Percentiles rank a stretch among this genome's conserved stretches.
Conservation (phyloP, 31 red algal genomes). For the Asparagopsis taxiformis region DNA sequence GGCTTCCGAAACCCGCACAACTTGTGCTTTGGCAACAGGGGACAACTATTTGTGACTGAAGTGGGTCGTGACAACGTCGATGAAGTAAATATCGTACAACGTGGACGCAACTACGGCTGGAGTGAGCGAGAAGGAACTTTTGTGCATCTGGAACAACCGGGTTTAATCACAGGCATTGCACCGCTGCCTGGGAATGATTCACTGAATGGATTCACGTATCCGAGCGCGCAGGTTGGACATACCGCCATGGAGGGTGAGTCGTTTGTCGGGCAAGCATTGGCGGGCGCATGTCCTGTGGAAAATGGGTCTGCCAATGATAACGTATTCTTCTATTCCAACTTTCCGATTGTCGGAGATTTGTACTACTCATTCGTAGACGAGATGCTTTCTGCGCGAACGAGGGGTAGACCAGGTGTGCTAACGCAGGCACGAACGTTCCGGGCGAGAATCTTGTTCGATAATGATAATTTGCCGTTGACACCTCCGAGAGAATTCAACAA, state of each 20-base stretch:
- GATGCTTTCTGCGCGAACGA: slow-evolving; percentile 17
- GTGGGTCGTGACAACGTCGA: slow-evolving; percentile 64
- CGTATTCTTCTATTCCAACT: slow-evolving; percentile 52
- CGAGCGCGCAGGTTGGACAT: slow-evolving; percentile 41
- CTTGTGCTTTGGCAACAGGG: slow-evolving; percentile 25
- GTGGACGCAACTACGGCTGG: slow-evolving; percentile 68
- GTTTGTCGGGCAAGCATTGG: slow-evolving; percentile 40
- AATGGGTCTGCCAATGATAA: slow-evolving; percentile 30
- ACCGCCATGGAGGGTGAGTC: slow-evolving; percentile 1
- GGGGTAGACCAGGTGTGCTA: slow-evolving; percentile 16
- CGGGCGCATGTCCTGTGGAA: slow-evolving; percentile 53
- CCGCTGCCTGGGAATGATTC: slow-evolving; percentile 38
- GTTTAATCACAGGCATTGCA: slow-evolving; percentile 25
- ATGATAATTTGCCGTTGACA: slow-evolving; percentile 4
- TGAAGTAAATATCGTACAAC: slow-evolving; percentile 46
- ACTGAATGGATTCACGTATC: slow-evolving; percentile 37
- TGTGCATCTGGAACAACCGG: slow-evolving; percentile 29
- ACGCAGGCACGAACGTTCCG: slow-evolving; percentile 27
- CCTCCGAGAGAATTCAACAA: neutral
- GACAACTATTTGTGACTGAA: slow-evolving; percentile 43
- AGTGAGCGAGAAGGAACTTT: slow-evolving; percentile 55
- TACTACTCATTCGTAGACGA: slow-evolving; percentile 36
- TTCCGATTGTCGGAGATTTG: slow-evolving; percentile 34
- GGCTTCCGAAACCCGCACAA: slow-evolving; percentile 72
- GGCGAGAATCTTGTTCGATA: slow-evolving; percentile 46